phyloP scores from a whole-genome alignment of 2,329 filamentous ascomycete species.

The Fusarium tricinctum region DNA sequence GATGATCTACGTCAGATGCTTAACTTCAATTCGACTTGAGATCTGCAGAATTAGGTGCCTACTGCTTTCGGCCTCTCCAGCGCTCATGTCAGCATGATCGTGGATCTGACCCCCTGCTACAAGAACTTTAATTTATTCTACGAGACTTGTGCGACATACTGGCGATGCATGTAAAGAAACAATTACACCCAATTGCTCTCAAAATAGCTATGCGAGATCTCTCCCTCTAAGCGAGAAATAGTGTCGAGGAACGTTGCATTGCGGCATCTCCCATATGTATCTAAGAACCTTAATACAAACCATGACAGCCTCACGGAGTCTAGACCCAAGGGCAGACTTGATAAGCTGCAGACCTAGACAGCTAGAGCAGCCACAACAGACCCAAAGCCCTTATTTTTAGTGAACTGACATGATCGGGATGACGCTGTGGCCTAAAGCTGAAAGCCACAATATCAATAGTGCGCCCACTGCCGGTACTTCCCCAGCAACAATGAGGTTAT shows the following conservation, averaged over 20 bases:
- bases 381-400: conserved; percentile 25
- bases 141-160: neutral
- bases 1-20: conserved; percentile 20
- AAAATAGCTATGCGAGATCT: conserved; percentile 27
- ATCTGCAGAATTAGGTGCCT: conserved; percentile 12
- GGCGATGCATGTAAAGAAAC: neutral
- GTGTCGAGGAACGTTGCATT: conserved; percentile 33
- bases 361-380: conserved; percentile 23
- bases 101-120: neutral
- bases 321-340: conserved; percentile 8
- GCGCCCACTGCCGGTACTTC: conserved; percentile 10
- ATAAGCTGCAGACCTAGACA: conserved; percentile 4
- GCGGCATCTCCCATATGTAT: conserved; percentile 17
- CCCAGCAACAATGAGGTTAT: conserved; percentile 15
- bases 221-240: conserved; percentile 11
- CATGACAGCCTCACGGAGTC: conserved; percentile 9
- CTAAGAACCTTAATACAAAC: conserved; percentile 18
- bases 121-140: conserved; percentile 8
- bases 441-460: conserved; percentile 19
- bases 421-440: conserved; percentile 15
- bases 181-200: neutral
- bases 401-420: conserved; percentile 16
- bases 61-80: neutral
- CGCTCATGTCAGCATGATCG: neutral
- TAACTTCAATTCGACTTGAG: conserved; percentile 6